Evolutionary conservation across 352 stramenopile species (phyloP).

Genomic region (Phytophthora sp.): DNA sequence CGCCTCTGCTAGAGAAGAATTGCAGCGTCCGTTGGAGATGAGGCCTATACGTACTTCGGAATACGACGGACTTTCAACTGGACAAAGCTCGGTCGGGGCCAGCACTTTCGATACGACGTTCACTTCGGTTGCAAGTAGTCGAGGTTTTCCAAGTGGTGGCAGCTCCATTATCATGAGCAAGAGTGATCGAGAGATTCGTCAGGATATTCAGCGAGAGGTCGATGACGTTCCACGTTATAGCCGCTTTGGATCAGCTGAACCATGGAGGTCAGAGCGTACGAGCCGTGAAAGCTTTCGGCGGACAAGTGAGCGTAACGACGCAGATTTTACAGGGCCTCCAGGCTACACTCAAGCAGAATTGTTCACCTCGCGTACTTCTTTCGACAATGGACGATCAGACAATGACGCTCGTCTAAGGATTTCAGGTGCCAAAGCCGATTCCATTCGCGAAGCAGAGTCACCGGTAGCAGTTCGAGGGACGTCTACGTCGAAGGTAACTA

Average conservation of each 20-base stretch:
- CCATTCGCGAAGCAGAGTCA: conserved; percentile 18
- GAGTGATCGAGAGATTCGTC: conserved; percentile 3
- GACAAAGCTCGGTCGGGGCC: neutral
- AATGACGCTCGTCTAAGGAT: neutral
- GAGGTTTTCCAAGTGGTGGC: neutral
- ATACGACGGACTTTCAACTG: conserved; percentile 9
- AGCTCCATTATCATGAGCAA: neutral
- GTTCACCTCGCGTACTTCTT: neutral
- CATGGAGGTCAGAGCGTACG: neutral
- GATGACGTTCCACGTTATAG: neutral
- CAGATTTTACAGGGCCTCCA: neutral
- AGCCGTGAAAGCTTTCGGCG: neutral
- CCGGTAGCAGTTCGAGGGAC: neutral
- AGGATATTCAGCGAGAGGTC: conserved; percentile 26
- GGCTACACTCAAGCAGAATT: neutral
- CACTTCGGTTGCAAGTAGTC: conserved; percentile 9
- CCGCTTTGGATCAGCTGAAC: neutral
- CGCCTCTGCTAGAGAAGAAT: conserved; percentile 1
- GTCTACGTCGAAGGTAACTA: neutral
- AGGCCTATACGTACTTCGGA: conserved; percentile 1
- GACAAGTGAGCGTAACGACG: neutral
- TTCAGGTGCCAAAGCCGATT: conserved; percentile 15
- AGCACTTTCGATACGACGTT: conserved; percentile 8
- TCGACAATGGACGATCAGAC: neutral
- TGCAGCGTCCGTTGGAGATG: neutral